Conservation (phyloP, 2,329 filamentous ascomycete genomes). For the Pseudocercospora pini-densiflorae region DNA sequence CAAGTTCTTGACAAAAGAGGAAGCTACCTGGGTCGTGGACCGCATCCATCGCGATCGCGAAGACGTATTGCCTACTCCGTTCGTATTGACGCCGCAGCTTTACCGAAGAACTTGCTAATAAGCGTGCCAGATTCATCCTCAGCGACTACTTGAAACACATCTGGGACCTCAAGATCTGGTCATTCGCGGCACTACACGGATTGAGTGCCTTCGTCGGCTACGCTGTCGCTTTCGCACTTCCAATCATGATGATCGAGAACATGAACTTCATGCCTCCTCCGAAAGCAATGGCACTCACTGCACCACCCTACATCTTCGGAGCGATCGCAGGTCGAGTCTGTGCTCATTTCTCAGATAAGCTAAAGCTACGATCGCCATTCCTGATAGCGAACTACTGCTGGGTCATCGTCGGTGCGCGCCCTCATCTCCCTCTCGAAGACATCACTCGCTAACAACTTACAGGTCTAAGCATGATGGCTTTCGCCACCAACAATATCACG, state of each 20-base stretch:
- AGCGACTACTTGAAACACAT: constrained; percentile 45
- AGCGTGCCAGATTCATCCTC: constrained; percentile 44
- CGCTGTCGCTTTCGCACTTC: constrained; percentile 77
- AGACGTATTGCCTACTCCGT: constrained; percentile 16
- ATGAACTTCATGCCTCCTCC: constrained; percentile 67
- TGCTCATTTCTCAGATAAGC: constrained; percentile 50
- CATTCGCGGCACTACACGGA: constrained; percentile 57
- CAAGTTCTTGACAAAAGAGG: constrained; percentile 13
- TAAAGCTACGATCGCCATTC: background rate
- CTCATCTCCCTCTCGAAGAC: constrained; percentile 70
- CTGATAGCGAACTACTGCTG: background rate
- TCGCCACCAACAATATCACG: constrained; percentile 58
- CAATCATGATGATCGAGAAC: constrained; percentile 67
- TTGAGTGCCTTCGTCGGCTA: constrained; percentile 73
- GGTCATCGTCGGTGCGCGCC: constrained; percentile 61
- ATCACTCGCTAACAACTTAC: constrained; percentile 59
- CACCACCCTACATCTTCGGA: constrained; percentile 69
- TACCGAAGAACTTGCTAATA: background rate
- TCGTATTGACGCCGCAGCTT: background rate
- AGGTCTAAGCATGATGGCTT: constrained; percentile 75
- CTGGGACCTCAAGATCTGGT: constrained; percentile 58
- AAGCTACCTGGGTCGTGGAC: constrained; percentile 19
- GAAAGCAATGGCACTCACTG: constrained; percentile 70
- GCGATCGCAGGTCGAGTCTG: constrained; percentile 64
- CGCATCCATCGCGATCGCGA: constrained; percentile 18